Base-by-base conservation (phyloP, 345 rosid genomes). In the Heritiera fomes region DNA sequence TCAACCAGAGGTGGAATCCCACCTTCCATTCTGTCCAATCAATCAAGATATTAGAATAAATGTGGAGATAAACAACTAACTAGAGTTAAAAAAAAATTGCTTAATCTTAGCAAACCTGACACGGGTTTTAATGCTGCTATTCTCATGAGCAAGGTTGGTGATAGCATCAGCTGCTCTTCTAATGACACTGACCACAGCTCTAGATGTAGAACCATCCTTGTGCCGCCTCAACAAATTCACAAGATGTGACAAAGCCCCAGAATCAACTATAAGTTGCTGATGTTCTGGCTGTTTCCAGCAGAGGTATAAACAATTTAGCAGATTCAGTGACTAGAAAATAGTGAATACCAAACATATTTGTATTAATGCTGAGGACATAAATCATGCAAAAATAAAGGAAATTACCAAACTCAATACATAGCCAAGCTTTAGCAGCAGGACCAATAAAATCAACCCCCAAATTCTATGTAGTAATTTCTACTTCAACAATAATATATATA, bases 121-220 rank as follows among this genome's bases (percentile, higher is more conserved):
- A 84, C 92, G 94, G 59, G 94, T 92, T 87, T 96, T 96, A 77
- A 96, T 96, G 84, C 86, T 91, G 89, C 95, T 94, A 76, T 96
- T 96, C 86, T 96, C 98, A 55, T 96, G 98, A 84, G 98, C 99
- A 76, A 96, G 98, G 84, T 96, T 96, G 76, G 98, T 96, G 81
- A 96, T 90, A 69, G 99, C 98, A 91, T 96, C 99, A 38, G 99
- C 98, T 0, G 99, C 97, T 86, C 99, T 84, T 87, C 98, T 91
- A 83, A 93, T 88, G 75, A 94, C 95, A 86, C 99, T 91, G 81
- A 86, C 90, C 58, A 90, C 92, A 71, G 98, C 91, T 67, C 97
- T 95, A 72, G 94, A 87, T 62, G 77, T 67, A 80, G 90, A 82
- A 74, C 88, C 84, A 59, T 90, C 91, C 84, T 81, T 91, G 79